phyloP scores from a whole-genome alignment of 768 basidiomycete species.

The Amanita phalloides region DNA sequence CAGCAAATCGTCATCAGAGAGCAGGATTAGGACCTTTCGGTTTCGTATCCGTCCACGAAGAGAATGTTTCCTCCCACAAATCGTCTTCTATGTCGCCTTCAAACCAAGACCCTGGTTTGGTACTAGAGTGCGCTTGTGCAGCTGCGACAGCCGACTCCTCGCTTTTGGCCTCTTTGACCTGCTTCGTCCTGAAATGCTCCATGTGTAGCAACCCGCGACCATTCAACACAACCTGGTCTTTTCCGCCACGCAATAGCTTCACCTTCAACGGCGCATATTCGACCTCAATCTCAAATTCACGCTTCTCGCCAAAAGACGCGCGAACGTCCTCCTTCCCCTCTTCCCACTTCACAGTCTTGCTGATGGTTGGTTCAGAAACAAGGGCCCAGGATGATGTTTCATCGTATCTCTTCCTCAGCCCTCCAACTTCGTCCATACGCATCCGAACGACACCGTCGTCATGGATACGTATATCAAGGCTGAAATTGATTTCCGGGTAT shows the following conservation, averaged over 20 bases:
- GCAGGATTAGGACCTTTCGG: constrained; percentile 65
- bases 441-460: constrained; percentile 83
- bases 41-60: constrained; percentile 83
- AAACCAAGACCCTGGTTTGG: constrained; percentile 18
- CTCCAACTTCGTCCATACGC: constrained; percentile 78
- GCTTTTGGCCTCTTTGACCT: constrained; percentile 24
- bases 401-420: constrained; percentile 77
- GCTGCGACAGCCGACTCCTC: constrained; percentile 20
- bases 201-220: constrained; percentile 87
- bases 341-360: constrained; percentile 51
- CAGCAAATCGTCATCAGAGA: neutral
- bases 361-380: constrained; percentile 56
- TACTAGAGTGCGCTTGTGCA: too few relatives aligned
- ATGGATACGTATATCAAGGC: constrained; percentile 75
- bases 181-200: constrained; percentile 88
- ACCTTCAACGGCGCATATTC: constrained; percentile 70
- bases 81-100: constrained; percentile 79
- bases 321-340: constrained; percentile 53
- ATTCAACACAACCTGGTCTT: constrained; percentile 83
- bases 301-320: constrained; percentile 55
- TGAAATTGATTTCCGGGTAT: constrained; percentile 78
- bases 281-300: constrained; percentile 56
- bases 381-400: constrained; percentile 90
- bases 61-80: constrained; percentile 86
- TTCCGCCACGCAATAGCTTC: constrained; percentile 59